A percentile compares a stretch with the other conserved stretches of the same genome.
phyloP scores from a whole-genome alignment of 2,329 filamentous ascomycete genomes.

The Xylariaceae sp. region DNA sequence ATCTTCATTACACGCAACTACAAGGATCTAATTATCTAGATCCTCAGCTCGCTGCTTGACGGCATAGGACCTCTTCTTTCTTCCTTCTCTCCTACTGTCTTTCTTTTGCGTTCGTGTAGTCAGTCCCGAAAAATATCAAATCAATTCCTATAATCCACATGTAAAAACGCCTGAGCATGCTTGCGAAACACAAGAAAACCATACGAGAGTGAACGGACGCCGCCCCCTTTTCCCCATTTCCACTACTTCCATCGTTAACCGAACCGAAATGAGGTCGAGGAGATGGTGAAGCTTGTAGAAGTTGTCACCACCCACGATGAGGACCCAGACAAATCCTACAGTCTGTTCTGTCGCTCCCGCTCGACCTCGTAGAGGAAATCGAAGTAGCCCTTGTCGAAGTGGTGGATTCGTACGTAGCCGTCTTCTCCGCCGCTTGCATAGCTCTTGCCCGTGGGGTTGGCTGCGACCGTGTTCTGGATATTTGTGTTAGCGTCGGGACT shows the following conservation, averaged over 20 bases:
- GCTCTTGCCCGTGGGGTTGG: conserved; percentile 83
- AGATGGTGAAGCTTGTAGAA: too few relatives aligned
- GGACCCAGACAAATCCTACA: conserved; percentile 22
- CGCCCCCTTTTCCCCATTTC: too few relatives aligned
- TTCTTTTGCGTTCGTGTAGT: too few relatives aligned
- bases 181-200: too few relatives aligned
- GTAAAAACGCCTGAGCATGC: conserved; percentile 28
- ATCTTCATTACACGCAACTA: conserved; percentile 24
- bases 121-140: conserved; percentile 22
- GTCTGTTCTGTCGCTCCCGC: conserved; percentile 60
- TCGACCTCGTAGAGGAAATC: conserved; percentile 99
- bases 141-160: too few relatives aligned
- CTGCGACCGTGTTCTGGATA: conserved; percentile 79
- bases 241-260: too few relatives aligned
- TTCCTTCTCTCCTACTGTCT: too few relatives aligned
- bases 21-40: conserved; percentile 10
- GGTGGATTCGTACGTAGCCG: conserved; percentile 95
- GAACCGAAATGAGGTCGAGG: too few relatives aligned
- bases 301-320: too few relatives aligned
- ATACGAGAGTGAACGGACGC: too few relatives aligned
- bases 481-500: conserved; percentile 9
- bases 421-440: conserved; percentile 97
- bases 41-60: conserved; percentile 9
- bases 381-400: conserved; percentile 98
- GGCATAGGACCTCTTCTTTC: conserved; percentile 14